These are phyloP conservation scores for Blastosporella zonata DNA, from an alignment of 1,284 basidiomycete species.

Conservation along the genomic window DNA sequence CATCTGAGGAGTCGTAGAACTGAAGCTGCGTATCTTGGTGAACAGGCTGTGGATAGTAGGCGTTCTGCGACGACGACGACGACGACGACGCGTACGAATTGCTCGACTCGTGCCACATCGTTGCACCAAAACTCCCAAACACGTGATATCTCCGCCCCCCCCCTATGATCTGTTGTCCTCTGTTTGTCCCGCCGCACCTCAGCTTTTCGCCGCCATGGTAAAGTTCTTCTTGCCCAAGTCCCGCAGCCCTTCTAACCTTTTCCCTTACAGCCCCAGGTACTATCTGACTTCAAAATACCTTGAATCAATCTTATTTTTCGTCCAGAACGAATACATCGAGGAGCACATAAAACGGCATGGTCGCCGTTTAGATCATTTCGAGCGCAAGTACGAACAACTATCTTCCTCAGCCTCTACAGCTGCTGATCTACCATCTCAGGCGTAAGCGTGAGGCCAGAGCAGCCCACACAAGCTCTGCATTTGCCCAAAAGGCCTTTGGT, in stretches of 20 bases:
- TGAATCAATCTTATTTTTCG: background rate
- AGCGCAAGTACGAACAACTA: conserved; percentile 62
- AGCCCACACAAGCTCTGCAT: conserved; percentile 84
- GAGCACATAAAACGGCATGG: conserved; percentile 88
- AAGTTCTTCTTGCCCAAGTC: conserved; percentile 14
- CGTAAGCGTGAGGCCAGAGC: conserved; percentile 93
- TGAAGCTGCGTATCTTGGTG: conserved; percentile 63
- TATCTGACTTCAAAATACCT: background rate
- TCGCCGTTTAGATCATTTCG: conserved; percentile 81
- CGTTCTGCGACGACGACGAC: conserved; percentile 53
- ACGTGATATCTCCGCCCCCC: conserved; percentile 15
- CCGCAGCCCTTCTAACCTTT: conserved; percentile 17
- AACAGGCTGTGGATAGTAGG: conserved; percentile 50
- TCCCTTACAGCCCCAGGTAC: conserved; percentile 65
- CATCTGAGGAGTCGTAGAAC: conserved; percentile 61
- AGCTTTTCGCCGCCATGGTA: conserved; percentile 48
- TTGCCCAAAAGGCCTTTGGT: conserved; percentile 94
- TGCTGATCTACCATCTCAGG: conserved; percentile 40
- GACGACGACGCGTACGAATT: conserved; percentile 56
- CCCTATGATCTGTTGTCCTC: conserved; percentile 25
- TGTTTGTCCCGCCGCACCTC: conserved; percentile 28
- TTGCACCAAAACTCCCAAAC: conserved; percentile 7
- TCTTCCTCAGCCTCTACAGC: conserved; percentile 7
- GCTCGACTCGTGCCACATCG: conserved; percentile 70
- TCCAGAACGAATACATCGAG: conserved; percentile 87